A percentile compares a stretch with the other conserved stretches of the same genome.
Conservation (phyloP, 2,329 filamentous ascomycete genomes). For the Teratosphaeria zuluensis region DNA sequence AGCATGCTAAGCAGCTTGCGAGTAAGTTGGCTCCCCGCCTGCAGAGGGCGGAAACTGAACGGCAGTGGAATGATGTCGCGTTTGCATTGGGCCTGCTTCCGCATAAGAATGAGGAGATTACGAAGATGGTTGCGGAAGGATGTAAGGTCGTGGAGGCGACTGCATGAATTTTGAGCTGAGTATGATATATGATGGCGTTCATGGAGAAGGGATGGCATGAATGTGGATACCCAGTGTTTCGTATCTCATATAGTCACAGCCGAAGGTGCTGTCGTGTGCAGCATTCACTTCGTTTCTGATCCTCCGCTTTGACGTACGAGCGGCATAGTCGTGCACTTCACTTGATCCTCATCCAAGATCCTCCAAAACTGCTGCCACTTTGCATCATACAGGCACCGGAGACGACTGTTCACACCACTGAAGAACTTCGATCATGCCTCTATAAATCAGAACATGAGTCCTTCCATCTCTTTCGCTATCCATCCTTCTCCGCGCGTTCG, state of each 20-base stretch:
- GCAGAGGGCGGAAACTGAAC: conserved; percentile 75
- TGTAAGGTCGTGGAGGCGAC: conserved; percentile 48
- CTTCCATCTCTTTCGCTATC: neutral
- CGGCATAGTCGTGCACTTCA: too few relatives aligned
- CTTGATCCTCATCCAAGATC: too few relatives aligned
- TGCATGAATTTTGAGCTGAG: conserved; percentile 2
- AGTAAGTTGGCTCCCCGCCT: conserved; percentile 86
- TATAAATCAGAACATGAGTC: neutral
- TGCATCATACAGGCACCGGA: too few relatives aligned
- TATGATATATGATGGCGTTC: neutral
- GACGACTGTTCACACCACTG: too few relatives aligned
- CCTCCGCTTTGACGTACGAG: too few relatives aligned
- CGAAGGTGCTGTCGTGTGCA: too few relatives aligned
- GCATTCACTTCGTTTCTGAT: too few relatives aligned
- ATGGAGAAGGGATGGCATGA: neutral
- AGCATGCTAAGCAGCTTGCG: conserved; percentile 88
- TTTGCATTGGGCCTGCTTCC: conserved; percentile 82
- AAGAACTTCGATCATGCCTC: too few relatives aligned
- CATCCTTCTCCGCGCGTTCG: neutral
- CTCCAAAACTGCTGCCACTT: too few relatives aligned
- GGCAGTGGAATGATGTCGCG: conserved; percentile 95
- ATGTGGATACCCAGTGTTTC: neutral
- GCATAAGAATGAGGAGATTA: conserved; percentile 87
- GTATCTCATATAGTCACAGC: neutral
- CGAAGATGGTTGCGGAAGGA: conserved; percentile 63